phyloP scores from a whole-genome alignment of 257 asterid genomes.

The Knoxia roxburghii region DNA sequence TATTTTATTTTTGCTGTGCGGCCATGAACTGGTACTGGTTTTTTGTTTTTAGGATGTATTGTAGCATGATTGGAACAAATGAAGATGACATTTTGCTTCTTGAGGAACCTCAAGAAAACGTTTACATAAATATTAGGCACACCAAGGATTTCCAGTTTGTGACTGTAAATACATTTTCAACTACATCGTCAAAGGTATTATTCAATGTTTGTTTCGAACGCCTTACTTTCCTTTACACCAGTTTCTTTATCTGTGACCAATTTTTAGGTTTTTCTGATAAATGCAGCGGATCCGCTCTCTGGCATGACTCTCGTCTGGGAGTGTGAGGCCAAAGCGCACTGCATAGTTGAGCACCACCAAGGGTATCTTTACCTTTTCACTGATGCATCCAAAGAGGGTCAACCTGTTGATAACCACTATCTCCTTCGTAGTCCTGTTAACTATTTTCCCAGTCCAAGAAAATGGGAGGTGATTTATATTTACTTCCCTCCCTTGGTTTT shows the following conservation, averaged over 20 bases:
- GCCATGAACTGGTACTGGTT: constrained; percentile 15
- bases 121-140: constrained; percentile 55
- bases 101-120: constrained; percentile 70
- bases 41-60: constrained; percentile 56
- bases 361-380: constrained; percentile 91
- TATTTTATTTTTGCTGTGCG: constrained; percentile 7
- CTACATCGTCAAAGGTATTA: constrained; percentile 76
- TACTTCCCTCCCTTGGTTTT: neutral
- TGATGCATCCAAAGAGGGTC: constrained; percentile 56
- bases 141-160: constrained; percentile 76
- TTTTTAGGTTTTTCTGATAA: constrained; percentile 77
- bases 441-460: constrained; percentile 35
- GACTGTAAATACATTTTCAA: constrained; percentile 57
- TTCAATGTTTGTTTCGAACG: constrained; percentile 16
- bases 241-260: constrained; percentile 33
- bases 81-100: constrained; percentile 60
- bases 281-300: constrained; percentile 92
- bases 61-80: constrained; percentile 67
- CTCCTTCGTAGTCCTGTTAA: constrained; percentile 55
- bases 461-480: constrained; percentile 67
- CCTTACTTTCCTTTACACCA: constrained; percentile 17
- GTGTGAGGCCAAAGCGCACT: constrained; percentile 62
- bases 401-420: constrained; percentile 68
- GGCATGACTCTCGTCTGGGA: constrained; percentile 79
- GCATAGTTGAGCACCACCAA: constrained; percentile 91